Evolutionary conservation across 139 green algal species (phyloP), one percentile per base, ranked within the genome.

Genomic region (Chlamydomonas applanata): DNA sequence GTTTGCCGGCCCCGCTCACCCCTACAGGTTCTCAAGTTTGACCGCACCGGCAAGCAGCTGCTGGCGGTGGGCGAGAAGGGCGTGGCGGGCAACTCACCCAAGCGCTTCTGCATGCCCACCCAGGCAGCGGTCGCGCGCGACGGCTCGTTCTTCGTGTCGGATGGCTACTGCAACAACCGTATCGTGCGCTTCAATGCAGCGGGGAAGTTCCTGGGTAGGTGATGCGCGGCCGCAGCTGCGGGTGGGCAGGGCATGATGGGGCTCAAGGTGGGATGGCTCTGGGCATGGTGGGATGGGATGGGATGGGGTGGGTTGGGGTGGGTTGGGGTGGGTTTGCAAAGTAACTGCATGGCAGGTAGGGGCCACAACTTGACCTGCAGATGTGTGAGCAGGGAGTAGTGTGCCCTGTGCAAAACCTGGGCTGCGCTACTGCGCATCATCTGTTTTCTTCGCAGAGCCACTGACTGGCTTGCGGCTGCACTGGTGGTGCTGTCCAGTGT

Each of bases 61-160:
- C 63, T 90, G 81, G 54, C 29, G 0, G 52, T 95, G 40, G 91
- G 93, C 11, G 68, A 44, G 22, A 71, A 69, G 5, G 33, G 85
- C 33, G 33, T 69, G 64, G 82, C 89, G 16, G 93, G 89, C 25
- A 25, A 46, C 4, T 85, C 68, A 22, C 40, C 60, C 11, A 3
- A 29, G 1, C 54, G 87, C 33, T 85, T 98, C 19, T 98, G 93
- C 86, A 89, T 92, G 82, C 94, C 94, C 17, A 96, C 94, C 0
- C 83, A 95, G 79, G 92, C 94, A 19, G 85, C 78, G 0, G 79
- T 92, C 11, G 76, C 85, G 5, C 78, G 80, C 14, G 83, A 95
- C 52, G 92, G 92, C 36, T 81, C 61, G 20, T 80, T 98, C 70
- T 87, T 87, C 35, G 85, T 98, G 0, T 77, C 85, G 4, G 94